Evolutionary conservation across 2,329 filamentous ascomycete species (phyloP).

Genomic region (Talaromyces rugulosus): DNA sequence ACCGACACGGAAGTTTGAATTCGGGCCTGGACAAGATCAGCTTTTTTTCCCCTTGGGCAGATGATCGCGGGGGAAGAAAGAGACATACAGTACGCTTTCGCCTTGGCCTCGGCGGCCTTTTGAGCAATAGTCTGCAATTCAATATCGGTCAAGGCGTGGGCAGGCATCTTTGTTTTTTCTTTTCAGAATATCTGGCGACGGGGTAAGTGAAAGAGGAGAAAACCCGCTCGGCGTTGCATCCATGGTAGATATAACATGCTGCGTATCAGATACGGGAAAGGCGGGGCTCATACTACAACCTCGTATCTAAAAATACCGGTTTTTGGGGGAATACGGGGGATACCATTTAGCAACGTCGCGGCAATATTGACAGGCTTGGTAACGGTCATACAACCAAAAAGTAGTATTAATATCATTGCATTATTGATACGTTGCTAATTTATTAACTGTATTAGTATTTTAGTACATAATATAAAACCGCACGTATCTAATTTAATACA

Average conservation of each 20-base stretch:
- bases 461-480: too few relatives aligned
- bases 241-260: not conserved
- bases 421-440: too few relatives aligned
- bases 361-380: too few relatives aligned
- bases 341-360: too few relatives aligned
- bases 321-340: too few relatives aligned
- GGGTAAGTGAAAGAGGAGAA: not conserved
- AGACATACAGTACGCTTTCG: constrained; percentile 67
- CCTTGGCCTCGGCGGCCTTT: constrained; percentile 67
- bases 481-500: too few relatives aligned
- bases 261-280: not conserved
- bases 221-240: not conserved
- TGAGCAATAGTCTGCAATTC: constrained; percentile 64
- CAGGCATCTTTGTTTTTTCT: constrained; percentile 16
- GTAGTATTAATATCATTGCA: too few relatives aligned
- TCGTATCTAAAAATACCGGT: not conserved
- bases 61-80: not conserved
- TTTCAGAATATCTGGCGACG: not conserved
- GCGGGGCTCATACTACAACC: not conserved
- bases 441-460: too few relatives aligned
- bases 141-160: constrained; percentile 47
- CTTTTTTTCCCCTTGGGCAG: not conserved
- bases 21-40: constrained; percentile 55
- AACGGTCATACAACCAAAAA: too few relatives aligned
- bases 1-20: constrained; percentile 89